These are phyloP conservation scores for Arthrobotrys iridis DNA, from an alignment of 2,329 filamentous ascomycete species.

Conservation along the genomic window DNA sequence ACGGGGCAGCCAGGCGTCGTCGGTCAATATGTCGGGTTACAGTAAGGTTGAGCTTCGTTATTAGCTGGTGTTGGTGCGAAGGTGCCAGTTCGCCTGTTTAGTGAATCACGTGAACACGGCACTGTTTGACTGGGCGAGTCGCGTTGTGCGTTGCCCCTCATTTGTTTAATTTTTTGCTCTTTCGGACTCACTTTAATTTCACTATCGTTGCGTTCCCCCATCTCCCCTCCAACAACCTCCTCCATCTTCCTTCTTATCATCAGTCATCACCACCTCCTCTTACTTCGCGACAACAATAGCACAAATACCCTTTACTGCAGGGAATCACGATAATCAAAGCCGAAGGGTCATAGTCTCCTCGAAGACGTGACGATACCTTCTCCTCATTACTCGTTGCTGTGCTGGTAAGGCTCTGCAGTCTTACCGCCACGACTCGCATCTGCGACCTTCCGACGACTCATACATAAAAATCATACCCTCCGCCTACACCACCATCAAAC, in stretches of 20 bases:
- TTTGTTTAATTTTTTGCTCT: conserved; percentile 7
- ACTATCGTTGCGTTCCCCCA: neutral
- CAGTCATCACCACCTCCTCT: conserved; percentile 6
- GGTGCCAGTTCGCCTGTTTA: conserved; percentile 54
- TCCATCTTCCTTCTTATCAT: conserved; percentile 17
- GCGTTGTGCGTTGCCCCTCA: conserved; percentile 38
- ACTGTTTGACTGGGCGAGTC: conserved; percentile 17
- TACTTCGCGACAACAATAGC: neutral
- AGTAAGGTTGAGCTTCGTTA: conserved; percentile 22
- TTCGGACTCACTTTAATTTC: conserved; percentile 19
- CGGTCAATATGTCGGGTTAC: conserved; percentile 19
- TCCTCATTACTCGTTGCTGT: neutral
- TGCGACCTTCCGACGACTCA: neutral
- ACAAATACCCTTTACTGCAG: neutral
- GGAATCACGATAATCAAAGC: neutral
- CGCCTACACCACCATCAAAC: neutral
- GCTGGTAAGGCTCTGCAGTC: neutral
- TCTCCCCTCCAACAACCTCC: conserved; percentile 1
- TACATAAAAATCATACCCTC: neutral
- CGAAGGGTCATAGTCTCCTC: neutral
- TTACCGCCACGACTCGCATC: neutral
- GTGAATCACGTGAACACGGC: conserved; percentile 24
- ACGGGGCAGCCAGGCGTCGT: conserved; percentile 28
- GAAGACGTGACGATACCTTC: neutral
- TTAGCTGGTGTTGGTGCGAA: conserved; percentile 24